phyloP scores from a whole-genome alignment of 257 asterid genomes.

The Echium plantagineum region DNA sequence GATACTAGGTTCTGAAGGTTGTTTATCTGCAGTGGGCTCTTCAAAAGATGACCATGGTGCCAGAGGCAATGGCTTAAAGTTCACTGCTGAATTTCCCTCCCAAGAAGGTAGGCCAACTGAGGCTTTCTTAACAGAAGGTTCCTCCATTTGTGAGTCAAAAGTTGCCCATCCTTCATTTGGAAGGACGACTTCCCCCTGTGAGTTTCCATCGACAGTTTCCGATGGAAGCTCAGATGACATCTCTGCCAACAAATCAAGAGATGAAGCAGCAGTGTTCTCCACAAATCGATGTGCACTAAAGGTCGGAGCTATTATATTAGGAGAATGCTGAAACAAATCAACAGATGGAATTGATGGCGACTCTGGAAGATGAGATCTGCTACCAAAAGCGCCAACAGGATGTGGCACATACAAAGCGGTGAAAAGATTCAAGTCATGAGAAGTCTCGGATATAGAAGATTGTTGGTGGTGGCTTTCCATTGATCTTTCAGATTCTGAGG shows the following conservation, averaged over 20 bases:
- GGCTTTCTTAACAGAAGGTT: constrained; percentile 23
- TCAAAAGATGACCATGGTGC: constrained; percentile 18
- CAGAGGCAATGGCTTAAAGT: constrained; percentile 24
- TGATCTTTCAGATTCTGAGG: constrained; percentile 29
- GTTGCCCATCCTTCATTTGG: constrained; percentile 45
- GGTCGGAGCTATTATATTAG: constrained; percentile 27
- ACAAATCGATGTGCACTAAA: constrained; percentile 29
- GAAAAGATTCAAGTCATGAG: constrained; percentile 38
- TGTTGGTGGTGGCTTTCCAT: constrained; percentile 20
- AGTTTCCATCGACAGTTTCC: constrained; percentile 18
- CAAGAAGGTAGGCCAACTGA: constrained; percentile 29
- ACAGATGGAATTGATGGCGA: constrained; percentile 24
- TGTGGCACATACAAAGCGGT: constrained; percentile 30
- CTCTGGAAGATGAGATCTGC: constrained; percentile 28
- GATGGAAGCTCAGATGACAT: constrained; percentile 29
- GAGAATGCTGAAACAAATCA: constrained; percentile 31
- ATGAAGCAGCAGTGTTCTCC: constrained; percentile 25
- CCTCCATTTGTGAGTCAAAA: constrained; percentile 36
- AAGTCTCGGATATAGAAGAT: constrained; percentile 17
- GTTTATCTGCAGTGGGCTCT: constrained; percentile 11
- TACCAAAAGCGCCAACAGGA: constrained; percentile 22
- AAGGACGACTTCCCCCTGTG: constrained; percentile 10
- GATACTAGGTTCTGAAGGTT: constrained; percentile 7
- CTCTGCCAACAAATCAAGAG: constrained; percentile 36
- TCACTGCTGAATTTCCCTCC: constrained; percentile 23